These are phyloP conservation scores for Millerago galiae DNA, from an alignment of 805 yeast species.

Conservation along the genomic window DNA sequence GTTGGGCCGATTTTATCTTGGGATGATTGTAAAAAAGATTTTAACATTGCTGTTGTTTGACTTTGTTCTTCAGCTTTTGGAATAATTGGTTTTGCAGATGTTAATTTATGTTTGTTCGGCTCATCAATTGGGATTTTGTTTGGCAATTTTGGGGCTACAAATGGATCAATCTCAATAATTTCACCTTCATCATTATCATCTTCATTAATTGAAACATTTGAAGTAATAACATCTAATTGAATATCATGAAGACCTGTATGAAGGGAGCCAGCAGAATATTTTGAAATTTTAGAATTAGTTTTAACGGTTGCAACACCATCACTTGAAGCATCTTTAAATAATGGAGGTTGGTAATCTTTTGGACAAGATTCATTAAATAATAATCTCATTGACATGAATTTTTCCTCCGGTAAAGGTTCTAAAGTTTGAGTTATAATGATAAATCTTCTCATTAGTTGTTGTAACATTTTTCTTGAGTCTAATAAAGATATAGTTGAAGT, in stretches of 20 bases:
- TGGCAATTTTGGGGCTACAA: constrained; percentile 9
- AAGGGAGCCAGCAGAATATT: constrained; percentile 24
- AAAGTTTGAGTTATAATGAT: constrained; percentile 48
- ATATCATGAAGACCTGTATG: constrained; percentile 28
- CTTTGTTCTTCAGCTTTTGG: constrained; percentile 15
- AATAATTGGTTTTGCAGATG: not conserved
- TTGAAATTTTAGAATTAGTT: constrained; percentile 8
- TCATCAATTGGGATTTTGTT: not conserved
- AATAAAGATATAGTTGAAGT: constrained; percentile 17
- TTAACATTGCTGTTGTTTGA: constrained; percentile 29
- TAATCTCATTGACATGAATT: constrained; percentile 42
- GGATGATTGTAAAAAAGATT: constrained; percentile 23
- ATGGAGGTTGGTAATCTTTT: constrained; percentile 40
- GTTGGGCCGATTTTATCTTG: constrained; percentile 24
- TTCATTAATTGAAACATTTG: constrained; percentile 8
- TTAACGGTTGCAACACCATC: constrained; percentile 31
- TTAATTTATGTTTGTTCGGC: not conserved
- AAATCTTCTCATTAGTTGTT: constrained; percentile 44
- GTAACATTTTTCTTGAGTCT: constrained; percentile 38
- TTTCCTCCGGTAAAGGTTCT: constrained; percentile 42
- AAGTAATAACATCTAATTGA: constrained; percentile 25
- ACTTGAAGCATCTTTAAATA: constrained; percentile 37
- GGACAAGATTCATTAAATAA: constrained; percentile 44
- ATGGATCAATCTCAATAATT: constrained; percentile 18
- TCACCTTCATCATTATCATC: not conserved